Evolutionary conservation across 2,329 filamentous ascomycete species (phyloP).

Genomic region (Curvularia eragrostidis): DNA sequence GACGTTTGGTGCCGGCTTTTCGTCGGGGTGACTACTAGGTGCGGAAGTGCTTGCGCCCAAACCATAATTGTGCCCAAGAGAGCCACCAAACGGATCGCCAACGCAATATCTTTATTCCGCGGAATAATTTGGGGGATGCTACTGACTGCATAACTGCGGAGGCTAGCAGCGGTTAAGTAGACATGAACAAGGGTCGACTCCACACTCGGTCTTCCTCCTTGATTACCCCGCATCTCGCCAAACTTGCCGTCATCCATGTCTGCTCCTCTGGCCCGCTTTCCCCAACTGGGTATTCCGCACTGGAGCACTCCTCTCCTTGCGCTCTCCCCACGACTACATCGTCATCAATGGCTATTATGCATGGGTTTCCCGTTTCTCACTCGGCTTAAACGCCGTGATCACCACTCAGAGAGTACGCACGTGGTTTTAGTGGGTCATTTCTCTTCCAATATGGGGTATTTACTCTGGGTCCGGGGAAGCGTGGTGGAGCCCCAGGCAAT

Average conservation of each 20-base stretch:
- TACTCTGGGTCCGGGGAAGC: conserved; percentile 10
- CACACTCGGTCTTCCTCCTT: conserved; percentile 19
- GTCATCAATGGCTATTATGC: conserved; percentile 2
- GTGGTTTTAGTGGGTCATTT: conserved; percentile 14
- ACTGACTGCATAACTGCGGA: neutral
- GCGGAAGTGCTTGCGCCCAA: conserved; percentile 5
- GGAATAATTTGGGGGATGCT: conserved; percentile 6
- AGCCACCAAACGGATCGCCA: neutral
- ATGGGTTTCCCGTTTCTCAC: neutral
- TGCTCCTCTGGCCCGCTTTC: conserved; percentile 7
- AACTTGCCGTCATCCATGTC: conserved; percentile 16
- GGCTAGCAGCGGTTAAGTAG: neutral
- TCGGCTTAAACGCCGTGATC: conserved; percentile 18
- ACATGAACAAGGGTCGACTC: conserved; percentile 5
- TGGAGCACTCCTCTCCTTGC: conserved; percentile 10
- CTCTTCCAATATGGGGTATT: conserved; percentile 15
- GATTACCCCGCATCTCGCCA: conserved; percentile 21
- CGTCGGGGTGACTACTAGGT: conserved; percentile 8
- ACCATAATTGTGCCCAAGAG: neutral
- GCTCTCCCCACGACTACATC: conserved; percentile 13
- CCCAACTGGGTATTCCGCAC: conserved; percentile 18
- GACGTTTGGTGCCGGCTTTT: neutral
- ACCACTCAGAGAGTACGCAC: conserved; percentile 4
- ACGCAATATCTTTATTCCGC: conserved; percentile 11
- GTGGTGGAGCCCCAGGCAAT: conserved; percentile 8